Conservation (phyloP, 441 rosid species). For the Pelargonium cotyledonis region DNA sequence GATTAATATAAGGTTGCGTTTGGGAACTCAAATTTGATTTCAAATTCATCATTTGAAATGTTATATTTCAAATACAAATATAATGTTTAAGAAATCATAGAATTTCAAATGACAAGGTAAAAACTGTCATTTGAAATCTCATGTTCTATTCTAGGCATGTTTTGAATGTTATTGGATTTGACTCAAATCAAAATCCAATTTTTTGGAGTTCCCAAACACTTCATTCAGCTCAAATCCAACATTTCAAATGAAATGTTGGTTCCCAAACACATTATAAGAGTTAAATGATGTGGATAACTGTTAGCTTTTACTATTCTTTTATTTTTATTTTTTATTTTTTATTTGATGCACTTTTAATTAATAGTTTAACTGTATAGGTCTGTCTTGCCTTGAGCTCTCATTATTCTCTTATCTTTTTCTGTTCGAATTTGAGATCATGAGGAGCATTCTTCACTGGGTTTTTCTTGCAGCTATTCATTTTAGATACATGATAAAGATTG, state of each 20-base stretch:
- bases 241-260: no score
- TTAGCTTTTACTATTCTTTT: neutral
- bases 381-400: neutral
- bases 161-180: no score
- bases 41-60: no score
- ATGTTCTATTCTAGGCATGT: no score
- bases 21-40: no score
- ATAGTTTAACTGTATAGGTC: neutral
- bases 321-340: neutral
- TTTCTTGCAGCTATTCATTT: neutral
- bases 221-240: no score
- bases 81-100: no score
- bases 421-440: neutral
- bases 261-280: neutral
- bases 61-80: no score
- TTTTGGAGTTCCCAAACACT: no score
- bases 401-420: neutral
- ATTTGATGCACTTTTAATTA: neutral
- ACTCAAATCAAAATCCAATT: no score
- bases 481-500: neutral
- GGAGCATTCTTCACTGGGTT: neutral
- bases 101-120: no score
- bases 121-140: no score
- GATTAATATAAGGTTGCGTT: neutral
- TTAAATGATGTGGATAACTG: conserved; percentile 1